A percentile compares a stretch with the other conserved stretches of the same genome.
These are phyloP conservation scores for Kwoniella heveanensis DNA, from an alignment of 768 basidiomycete genomes.

Conservation along the genomic window DNA sequence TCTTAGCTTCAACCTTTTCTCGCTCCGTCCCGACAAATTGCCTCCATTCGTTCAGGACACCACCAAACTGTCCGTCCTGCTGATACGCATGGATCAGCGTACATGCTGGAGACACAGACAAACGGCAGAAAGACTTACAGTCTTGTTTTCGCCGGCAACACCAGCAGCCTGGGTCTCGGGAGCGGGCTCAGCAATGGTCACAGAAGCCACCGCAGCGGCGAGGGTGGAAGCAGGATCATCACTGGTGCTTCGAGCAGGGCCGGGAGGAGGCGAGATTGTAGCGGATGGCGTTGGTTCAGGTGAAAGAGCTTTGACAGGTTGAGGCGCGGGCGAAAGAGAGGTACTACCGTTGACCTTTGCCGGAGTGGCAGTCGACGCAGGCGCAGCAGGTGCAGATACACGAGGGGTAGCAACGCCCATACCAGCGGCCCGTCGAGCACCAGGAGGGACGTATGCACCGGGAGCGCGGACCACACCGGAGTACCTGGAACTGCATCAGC, in stretches of 20 bases:
- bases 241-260: constrained; percentile 31
- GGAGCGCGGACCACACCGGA: constrained; percentile 85
- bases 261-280: constrained; percentile 19
- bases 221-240: constrained; percentile 10
- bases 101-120: background rate
- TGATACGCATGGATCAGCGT: background rate
- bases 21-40: constrained; percentile 91
- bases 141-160: constrained; percentile 9
- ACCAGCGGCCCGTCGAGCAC: constrained; percentile 65
- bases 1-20: constrained; percentile 84
- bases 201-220: constrained; percentile 2
- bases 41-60: constrained; percentile 63
- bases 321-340: constrained; percentile 17
- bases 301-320: constrained; percentile 5
- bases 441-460: constrained; percentile 92
- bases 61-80: constrained; percentile 34
- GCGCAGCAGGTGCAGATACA: constrained; percentile 12
- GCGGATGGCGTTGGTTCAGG: constrained; percentile 19
- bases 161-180: constrained; percentile 11
- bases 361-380: constrained; percentile 16
- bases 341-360: constrained; percentile 14
- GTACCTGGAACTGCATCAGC: constrained; percentile 63
- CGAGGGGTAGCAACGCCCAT: constrained; percentile 15
- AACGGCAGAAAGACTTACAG: constrained; percentile 1
- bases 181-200: constrained; percentile 2